Percentiles rank a stretch among this genome's conserved stretches.
Evolutionary conservation across 1,284 basidiomycete species (phyloP).

Genomic region (Cryptococcus sp.): DNA sequence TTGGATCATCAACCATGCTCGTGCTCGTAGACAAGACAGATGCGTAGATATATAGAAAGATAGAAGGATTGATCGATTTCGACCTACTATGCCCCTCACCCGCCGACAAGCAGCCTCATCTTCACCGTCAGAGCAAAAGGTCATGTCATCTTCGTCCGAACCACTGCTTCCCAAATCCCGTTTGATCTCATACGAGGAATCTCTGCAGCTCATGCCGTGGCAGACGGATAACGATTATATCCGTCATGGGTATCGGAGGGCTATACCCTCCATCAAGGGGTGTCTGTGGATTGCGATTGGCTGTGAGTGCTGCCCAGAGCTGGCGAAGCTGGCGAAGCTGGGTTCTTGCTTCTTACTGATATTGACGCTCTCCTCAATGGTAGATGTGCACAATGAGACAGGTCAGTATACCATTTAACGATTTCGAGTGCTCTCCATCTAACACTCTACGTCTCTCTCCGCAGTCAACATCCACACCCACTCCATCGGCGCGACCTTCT

Average conservation of each 20-base stretch:
- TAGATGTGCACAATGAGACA: constrained; percentile 83
- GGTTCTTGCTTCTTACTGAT: constrained; percentile 1
- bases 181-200: constrained; percentile 39
- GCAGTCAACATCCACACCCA: constrained; percentile 90
- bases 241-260: constrained; percentile 70
- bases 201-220: constrained; percentile 43
- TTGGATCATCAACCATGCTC: too few species aligned
- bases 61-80: too few species aligned
- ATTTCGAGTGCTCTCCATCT: neutral
- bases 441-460: neutral
- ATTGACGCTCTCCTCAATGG: neutral
- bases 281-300: constrained; percentile 69
- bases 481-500: constrained; percentile 71
- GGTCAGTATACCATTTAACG: constrained; percentile 54
- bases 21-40: too few species aligned
- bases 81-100: constrained; percentile 9
- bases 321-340: constrained; percentile 17
- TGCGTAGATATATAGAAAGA: too few species aligned
- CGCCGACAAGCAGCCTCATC: constrained; percentile 12
- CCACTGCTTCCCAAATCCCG: neutral
- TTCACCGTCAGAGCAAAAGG: neutral
- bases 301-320: constrained; percentile 62
- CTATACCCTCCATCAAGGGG: constrained; percentile 65
- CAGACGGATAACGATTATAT: constrained; percentile 73
- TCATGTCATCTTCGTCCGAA: constrained; percentile 3